Base-by-base conservation (phyloP, 2,329 filamentous ascomycete genomes). In the Bipolaris bicolor region DNA sequence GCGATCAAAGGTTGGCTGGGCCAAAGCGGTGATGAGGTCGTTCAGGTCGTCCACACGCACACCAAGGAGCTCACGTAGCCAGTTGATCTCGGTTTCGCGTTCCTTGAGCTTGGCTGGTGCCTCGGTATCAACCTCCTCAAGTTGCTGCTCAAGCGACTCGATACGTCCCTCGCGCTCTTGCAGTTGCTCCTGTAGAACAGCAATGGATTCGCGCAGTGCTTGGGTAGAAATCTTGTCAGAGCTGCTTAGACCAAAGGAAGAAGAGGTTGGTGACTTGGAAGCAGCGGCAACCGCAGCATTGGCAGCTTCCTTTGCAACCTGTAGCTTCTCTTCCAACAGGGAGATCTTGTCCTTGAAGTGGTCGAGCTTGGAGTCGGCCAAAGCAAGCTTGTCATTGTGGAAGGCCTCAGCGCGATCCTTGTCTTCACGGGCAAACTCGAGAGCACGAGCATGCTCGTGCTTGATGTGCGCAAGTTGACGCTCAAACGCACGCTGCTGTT, bases 171-270 rank as follows among this genome's bases (percentile, higher is more conserved):
- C 95, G 51, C 95, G 92, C 67, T 95, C 92, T 76, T 98, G 95
- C 6, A 99, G 84, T 76, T 99, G 95, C 76, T 98, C 94, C 78
- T 99, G 95, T 24, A 99, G 83, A 16, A 97, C 95, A 78, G 96
- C 88, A 72, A 99, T 97, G 0, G 93, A 97, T 77, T 99, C 95
- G 29, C 95, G 90, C 31, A 99, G 85, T 6, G 95, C 95, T 77
- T 98, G 94, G 0, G 93, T 91, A 2, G 94, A 97, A 56, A 97
- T 91, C 82, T 90, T 96, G 75, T 95, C 92, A 0, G 91, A 90
- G 3, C 80, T 77, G n/a, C 75, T 29, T 72, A 66, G 46, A 72
- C 73, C 65, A 75, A 63, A 64, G 22, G 62, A 56, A 45, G 61
- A 74, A 43, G 78, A 76, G 58, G 81, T 73, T 5, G 83, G 82